Conservation (phyloP, 805 yeast species). For the Metschnikowia gelsemii region DNA sequence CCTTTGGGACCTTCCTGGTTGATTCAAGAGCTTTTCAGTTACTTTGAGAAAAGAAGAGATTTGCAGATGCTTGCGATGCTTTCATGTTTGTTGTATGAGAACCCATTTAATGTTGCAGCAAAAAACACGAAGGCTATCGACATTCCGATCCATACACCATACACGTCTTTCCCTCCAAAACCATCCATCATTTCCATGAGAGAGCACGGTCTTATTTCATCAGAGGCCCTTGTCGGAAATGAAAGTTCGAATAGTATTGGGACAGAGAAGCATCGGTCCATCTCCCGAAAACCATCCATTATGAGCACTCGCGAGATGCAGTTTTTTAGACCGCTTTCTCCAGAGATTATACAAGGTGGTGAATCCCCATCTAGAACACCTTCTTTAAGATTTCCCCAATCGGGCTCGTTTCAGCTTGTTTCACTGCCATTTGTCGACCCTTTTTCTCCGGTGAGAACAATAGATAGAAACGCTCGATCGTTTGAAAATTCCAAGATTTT, state of each 20-base stretch:
- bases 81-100: constrained; percentile 65
- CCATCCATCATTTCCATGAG: constrained; percentile 17
- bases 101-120: constrained; percentile 17
- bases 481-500: constrained; percentile 8
- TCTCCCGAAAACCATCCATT: constrained; percentile 15
- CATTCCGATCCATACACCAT: constrained; percentile 50
- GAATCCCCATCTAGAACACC: constrained; percentile 5
- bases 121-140: constrained; percentile 21
- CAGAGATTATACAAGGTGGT: constrained; percentile 6
- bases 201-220: constrained; percentile 11
- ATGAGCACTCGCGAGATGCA: constrained; percentile 14
- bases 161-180: constrained; percentile 35
- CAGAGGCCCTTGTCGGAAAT: constrained; percentile 6
- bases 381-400: constrained; percentile 2
- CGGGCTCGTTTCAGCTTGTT: constrained; percentile 3
- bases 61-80: constrained; percentile 90
- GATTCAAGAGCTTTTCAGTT: constrained; percentile 56
- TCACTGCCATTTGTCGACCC: constrained; percentile 11
- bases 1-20: constrained; percentile 74
- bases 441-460: not conserved
- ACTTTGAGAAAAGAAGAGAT: constrained; percentile 64
- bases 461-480: constrained; percentile 9
- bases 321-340: constrained; percentile 14
- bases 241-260: constrained; percentile 3
- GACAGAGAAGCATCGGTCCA: constrained; percentile 1